Conservation (phyloP, 2,329 filamentous ascomycete species). For the Neofusicoccum sp. region DNA sequence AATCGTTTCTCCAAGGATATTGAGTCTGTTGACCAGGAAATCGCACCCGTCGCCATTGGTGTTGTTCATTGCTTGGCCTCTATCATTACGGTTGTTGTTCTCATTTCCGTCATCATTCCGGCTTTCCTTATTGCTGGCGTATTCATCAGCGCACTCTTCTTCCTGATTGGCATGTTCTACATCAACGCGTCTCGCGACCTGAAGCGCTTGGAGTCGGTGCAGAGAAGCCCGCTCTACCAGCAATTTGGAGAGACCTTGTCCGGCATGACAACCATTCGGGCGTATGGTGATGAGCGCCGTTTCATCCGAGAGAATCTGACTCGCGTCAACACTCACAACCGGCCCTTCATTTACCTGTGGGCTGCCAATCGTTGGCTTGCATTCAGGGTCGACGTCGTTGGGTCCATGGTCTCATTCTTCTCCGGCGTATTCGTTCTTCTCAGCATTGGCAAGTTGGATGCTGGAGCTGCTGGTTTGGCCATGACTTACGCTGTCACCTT, state of each 20-base stretch:
- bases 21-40: slow-evolving; percentile 92
- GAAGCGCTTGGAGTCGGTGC: slow-evolving; percentile 91
- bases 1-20: slow-evolving; percentile 98
- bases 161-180: slow-evolving; percentile 83
- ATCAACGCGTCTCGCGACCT: slow-evolving; percentile 90
- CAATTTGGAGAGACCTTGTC: slow-evolving; percentile 96
- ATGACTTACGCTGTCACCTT: slow-evolving; percentile 96
- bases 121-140: slow-evolving; percentile 84
- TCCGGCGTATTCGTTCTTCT: slow-evolving; percentile 88
- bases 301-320: slow-evolving; percentile 90
- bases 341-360: slow-evolving; percentile 96
- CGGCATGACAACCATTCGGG: slow-evolving; percentile 94
- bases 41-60: slow-evolving; percentile 86
- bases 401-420: slow-evolving; percentile 90
- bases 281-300: slow-evolving; percentile 89
- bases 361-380: slow-evolving; percentile 95
- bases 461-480: slow-evolving; percentile 89
- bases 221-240: slow-evolving; percentile 93
- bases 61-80: slow-evolving; percentile 67
- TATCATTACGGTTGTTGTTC: slow-evolving; percentile 79
- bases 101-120: slow-evolving; percentile 89
- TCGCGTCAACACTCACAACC: slow-evolving; percentile 86
- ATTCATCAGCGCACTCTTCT: slow-evolving; percentile 83
- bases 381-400: slow-evolving; percentile 86
- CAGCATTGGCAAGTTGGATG: slow-evolving; percentile 80